Evolutionary conservation across 345 rosid genomes (phyloP).

Genomic region (Eucalyptus melliodora): DNA sequence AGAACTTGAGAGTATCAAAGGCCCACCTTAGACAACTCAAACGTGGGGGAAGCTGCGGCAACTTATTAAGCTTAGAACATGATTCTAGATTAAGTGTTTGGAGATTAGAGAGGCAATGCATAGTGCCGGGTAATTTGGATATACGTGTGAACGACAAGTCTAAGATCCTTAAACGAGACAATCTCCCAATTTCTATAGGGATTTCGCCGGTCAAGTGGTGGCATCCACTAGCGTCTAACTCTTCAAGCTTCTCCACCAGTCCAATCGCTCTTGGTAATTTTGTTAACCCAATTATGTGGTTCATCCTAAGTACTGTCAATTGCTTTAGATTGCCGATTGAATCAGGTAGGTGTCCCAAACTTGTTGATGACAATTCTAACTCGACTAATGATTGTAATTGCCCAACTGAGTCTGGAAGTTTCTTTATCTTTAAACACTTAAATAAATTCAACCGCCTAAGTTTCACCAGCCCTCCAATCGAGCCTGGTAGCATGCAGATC

Average conservation of each 20-base stretch:
- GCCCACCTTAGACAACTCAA: background rate
- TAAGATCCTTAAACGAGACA: background rate
- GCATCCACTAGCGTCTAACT: background rate
- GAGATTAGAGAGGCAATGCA: background rate
- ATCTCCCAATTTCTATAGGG: background rate
- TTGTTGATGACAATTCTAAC: background rate
- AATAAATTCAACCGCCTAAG: background rate
- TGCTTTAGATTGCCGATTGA: background rate
- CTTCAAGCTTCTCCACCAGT: background rate
- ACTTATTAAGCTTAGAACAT: background rate
- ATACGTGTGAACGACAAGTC: background rate
- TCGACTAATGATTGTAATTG: background rate
- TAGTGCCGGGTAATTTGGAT: fast-evolving
- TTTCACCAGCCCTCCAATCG: background rate
- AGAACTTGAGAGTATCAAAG: too few species aligned
- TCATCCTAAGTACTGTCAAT: background rate
- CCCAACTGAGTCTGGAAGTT: background rate
- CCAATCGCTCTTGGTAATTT: background rate
- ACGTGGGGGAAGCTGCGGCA: background rate
- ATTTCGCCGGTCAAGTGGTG: background rate
- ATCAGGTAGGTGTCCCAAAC: background rate
- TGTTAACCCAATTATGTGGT: background rate
- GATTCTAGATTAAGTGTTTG: background rate
- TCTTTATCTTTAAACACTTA: fast-evolving
- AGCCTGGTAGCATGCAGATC: background rate